These are phyloP conservation scores for Suillus subalutaceus DNA, from an alignment of 768 basidiomycete species.

Conservation along the genomic window DNA sequence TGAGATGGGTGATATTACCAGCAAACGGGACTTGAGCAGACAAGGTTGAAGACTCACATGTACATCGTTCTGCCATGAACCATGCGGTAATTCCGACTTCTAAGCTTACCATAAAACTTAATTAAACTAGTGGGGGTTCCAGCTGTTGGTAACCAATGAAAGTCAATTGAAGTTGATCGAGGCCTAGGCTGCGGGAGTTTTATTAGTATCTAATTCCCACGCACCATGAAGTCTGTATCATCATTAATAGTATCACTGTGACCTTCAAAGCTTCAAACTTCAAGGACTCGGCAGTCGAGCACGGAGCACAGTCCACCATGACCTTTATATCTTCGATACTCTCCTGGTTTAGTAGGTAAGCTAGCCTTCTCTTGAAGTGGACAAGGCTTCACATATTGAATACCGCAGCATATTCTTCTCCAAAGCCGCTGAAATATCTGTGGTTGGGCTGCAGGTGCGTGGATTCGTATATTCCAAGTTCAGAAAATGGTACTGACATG, in stretches of 20 bases:
- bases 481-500: background rate
- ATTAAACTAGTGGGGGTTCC: too few species aligned
- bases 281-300: background rate
- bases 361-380: background rate
- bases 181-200: background rate
- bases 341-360: constrained; percentile 59
- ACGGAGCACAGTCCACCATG: constrained; percentile 31
- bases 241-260: background rate
- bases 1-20: too few species aligned
- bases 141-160: too few species aligned
- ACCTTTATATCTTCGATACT: constrained; percentile 55
- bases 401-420: constrained; percentile 76
- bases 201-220: background rate
- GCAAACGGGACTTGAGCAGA: too few species aligned
- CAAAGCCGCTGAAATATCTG: constrained; percentile 84
- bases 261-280: background rate
- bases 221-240: background rate
- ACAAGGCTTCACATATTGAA: background rate
- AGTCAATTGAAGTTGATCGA: too few species aligned
- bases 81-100: too few species aligned
- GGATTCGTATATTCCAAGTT: background rate
- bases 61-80: too few species aligned
- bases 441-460: constrained; percentile 85
- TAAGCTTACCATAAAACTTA: too few species aligned
- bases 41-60: too few species aligned